Base-by-base conservation (phyloP, 1,284 basidiomycete genomes). In the Moesziomyces aphidis region DNA sequence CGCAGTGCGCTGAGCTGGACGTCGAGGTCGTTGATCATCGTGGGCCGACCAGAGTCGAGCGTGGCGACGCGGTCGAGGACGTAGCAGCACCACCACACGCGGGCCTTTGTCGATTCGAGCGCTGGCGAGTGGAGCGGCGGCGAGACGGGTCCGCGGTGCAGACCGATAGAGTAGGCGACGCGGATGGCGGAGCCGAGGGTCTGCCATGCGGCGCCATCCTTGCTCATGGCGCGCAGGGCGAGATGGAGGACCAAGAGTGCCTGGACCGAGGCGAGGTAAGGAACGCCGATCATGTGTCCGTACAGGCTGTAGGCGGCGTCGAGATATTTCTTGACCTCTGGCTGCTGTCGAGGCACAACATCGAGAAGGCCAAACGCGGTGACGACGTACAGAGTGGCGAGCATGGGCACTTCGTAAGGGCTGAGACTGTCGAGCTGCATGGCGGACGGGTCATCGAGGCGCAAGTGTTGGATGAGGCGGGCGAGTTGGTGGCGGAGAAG, bases 81-180 rank as follows among this genome's bases (percentile, higher is more conserved):
- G 24, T 58, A 58, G 26, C 55, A 58, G 26, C 55, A 58, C 55
- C 55, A 58, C 55, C 55, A 58, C 24, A 50, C 44, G 36, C 55
- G 47, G 5, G 39, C 55, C 23, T 58, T 58, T 7, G 55, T 58
- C 1, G 24, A 17, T 34, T 58, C 55, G 19, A 58, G 28, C 24
- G 48, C 47, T 22, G 55, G 36, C 22, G 55, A 58, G 28, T 58
- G 55, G 19, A 50, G 48, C 8, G 55, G 55, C 13, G 55, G 55
- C 15, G 47, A 49, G 9, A 34, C 34, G 19, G 55, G 47, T 8
- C 34, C 55, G 9, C 55, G 55, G 42, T 57, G 55, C 31, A 58
- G 48, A 3, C 55, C 55, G 24, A 58, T 58, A 13, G 55, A 58
- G 42, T 58, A 58, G 23, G 55, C 55, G 23, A 58, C 21, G 3